Percentiles rank a stretch among this genome's conserved stretches.
phyloP scores from a whole-genome alignment of 2,329 filamentous ascomycete genomes.

The Colletotrichum eleusines region DNA sequence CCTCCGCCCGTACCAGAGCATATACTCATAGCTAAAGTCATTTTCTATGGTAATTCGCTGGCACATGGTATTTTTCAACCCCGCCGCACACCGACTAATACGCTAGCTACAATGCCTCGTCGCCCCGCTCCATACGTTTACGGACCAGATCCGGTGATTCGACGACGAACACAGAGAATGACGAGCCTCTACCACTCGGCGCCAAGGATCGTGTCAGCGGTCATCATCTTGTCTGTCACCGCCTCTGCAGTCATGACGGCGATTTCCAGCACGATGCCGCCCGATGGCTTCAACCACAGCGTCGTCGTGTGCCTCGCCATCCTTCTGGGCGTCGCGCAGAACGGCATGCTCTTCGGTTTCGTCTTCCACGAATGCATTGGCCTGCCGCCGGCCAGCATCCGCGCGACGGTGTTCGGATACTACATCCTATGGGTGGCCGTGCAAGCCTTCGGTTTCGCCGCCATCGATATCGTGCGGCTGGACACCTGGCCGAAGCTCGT shows the following conservation, averaged over 20 bases:
- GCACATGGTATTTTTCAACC: background rate
- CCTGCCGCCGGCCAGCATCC: background rate
- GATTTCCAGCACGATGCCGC: background rate
- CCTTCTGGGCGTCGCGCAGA: background rate
- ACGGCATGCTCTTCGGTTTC: background rate
- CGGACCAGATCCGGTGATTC: background rate
- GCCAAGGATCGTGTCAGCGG: background rate
- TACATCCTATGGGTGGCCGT: background rate
- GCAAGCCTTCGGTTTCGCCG: slow-evolving; percentile 6
- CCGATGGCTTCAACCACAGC: background rate
- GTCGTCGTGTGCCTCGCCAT: background rate
- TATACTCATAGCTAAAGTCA: background rate
- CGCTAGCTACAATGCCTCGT: background rate
- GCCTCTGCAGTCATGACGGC: background rate
- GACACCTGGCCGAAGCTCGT: background rate
- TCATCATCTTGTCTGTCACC: background rate
- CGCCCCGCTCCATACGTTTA: background rate
- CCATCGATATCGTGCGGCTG: background rate
- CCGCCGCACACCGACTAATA: background rate
- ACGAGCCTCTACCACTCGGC: background rate
- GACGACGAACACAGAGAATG: too few species aligned
- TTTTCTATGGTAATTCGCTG: too few species aligned
- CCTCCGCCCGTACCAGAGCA: too few species aligned
- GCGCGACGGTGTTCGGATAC: slow-evolving; percentile 3
- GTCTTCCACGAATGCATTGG: background rate